Base-by-base conservation (phyloP, 371 early-diverging fungal species). In the Mucor ambiguus region DNA sequence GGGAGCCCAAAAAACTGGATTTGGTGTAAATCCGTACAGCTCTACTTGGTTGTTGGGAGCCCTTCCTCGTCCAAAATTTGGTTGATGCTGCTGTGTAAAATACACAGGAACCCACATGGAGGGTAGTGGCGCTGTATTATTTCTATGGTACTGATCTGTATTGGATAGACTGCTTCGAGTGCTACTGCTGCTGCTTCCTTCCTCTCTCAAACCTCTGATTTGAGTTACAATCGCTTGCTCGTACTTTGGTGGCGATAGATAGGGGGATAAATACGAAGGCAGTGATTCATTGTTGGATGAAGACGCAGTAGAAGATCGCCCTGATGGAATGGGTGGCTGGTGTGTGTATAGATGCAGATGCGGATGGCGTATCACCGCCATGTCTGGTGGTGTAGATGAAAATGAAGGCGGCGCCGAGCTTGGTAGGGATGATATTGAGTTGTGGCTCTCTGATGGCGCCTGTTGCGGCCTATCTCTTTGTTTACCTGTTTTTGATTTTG, bases 221-320 rank as follows among this genome's bases (percentile, higher is more conserved):
- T 81, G 81, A 22, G 77, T 78, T 8, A 81, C 81, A 57, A 81
- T 78, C 32, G 81, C 81, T 32, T 81, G 79, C 59, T 81, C 81
- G 56, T 81, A 81, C 63, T 81, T 81, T 26, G 81, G 81, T 24
- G 79, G 79, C 3, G 75, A 63, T 6, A 68, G 64, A 48, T 76
- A 77, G 9, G 79, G 74, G 9, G 75, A 64, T 22, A 71, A 54
- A n/a, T 81, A 81, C 22, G 77, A 70, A 2, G 81, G 81, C 12
- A 81, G 37, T 9, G 73, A 65, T 30, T 81, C 79, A 14, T 58
- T 41, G 12, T 49, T 30, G 6, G 38, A 61, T 4, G 66, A 67
- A 1, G 67, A 55, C 18, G 64, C 29, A n/a, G 66, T 67, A 43
- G 72, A 74, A 5, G 64, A 58, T 24, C 69, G 63, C 0, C 60